A percentile compares a stretch with the other conserved stretches of the same genome.
These are phyloP conservation scores for Alnus glutinosa DNA, from an alignment of 306 rosid genomes.

Conservation along the genomic window DNA sequence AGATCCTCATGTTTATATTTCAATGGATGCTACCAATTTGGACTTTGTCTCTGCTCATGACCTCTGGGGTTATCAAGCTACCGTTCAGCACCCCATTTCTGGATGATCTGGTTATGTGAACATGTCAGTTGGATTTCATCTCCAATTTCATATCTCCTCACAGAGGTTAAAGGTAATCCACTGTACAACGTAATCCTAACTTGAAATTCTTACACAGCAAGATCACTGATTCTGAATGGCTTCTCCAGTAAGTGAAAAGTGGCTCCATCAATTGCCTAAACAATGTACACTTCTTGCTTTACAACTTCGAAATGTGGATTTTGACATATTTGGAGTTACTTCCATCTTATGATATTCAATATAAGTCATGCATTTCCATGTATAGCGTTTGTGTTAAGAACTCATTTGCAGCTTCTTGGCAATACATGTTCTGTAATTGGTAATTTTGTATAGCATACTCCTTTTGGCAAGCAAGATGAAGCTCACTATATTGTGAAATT, in stretches of 20 bases:
- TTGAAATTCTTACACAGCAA: background rate
- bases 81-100: conserved; percentile 62
- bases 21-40: conserved; percentile 80
- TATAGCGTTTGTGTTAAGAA: background rate
- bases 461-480: background rate
- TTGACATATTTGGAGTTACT: background rate
- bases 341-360: background rate
- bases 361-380: background rate
- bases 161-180: background rate
- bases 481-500: background rate
- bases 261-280: background rate
- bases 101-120: conserved; percentile 69
- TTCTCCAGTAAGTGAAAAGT: background rate
- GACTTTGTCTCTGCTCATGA: conserved; percentile 59
- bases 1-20: conserved; percentile 41
- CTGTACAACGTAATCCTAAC: background rate
- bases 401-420: background rate
- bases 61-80: conserved; percentile 70
- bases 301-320: background rate
- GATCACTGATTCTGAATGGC: background rate
- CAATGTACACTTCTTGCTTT: background rate
- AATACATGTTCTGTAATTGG: background rate
- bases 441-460: background rate
- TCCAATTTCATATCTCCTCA: background rate
- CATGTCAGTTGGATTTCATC: background rate